phyloP scores from a whole-genome alignment of 163 green algal genomes.

The Chloromonas sp. region DNA sequence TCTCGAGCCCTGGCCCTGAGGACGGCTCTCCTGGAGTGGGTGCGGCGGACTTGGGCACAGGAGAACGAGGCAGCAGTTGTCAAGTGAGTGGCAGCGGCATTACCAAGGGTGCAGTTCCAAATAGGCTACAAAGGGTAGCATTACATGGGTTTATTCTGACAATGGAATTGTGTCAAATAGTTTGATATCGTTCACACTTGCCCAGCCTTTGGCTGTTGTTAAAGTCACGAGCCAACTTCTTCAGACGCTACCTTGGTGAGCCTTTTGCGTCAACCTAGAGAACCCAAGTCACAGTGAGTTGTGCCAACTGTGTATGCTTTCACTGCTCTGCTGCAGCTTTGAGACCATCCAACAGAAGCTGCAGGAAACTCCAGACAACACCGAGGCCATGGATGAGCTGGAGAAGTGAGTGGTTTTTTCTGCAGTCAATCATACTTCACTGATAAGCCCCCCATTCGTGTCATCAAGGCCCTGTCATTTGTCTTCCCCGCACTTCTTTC shows the following conservation, averaged over 20 bases:
- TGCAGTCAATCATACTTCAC: no score
- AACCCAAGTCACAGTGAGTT: no score
- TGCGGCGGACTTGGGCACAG: conserved; percentile 31
- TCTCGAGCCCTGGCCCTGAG: conserved; percentile 39
- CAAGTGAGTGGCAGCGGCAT: conserved; percentile 19
- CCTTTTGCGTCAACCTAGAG: no score
- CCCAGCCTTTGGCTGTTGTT: no score
- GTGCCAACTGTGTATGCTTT: background rate
- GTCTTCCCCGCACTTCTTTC: no score
- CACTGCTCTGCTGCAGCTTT: conserved; percentile 22
- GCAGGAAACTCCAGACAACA: conserved; percentile 45
- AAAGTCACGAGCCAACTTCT: no score
- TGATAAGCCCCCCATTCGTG: no score
- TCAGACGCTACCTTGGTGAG: no score
- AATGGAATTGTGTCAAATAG: background rate
- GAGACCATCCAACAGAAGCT: conserved; percentile 36
- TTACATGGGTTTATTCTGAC: background rate
- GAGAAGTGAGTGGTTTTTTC: conserved; percentile 33
- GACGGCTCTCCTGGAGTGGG: conserved; percentile 37
- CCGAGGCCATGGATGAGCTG: conserved; percentile 58
- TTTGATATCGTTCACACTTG: background rate
- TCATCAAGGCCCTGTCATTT: no score
- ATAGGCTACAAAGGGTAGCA: no score
- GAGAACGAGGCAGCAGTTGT: conserved; percentile 34
- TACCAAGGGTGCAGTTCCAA: no score